Evolutionary conservation across 306 rosid genomes (phyloP).

Genomic region (Adenanthera pavonina): DNA sequence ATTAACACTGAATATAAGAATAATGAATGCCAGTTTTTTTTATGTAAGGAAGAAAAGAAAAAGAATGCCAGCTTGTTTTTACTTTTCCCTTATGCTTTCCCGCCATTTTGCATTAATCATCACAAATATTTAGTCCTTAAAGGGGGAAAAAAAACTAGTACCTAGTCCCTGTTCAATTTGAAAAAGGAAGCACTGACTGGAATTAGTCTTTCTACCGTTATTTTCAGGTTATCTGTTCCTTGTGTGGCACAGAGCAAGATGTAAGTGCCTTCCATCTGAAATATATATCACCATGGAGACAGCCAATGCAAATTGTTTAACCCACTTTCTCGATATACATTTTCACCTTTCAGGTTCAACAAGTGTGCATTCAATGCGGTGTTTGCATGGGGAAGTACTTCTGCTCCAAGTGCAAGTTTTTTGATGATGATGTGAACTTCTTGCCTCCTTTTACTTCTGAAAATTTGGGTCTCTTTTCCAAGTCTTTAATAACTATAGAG

Average conservation of each 20-base stretch:
- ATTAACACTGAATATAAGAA: neutral
- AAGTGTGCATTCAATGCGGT: conserved; percentile 71
- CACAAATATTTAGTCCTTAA: neutral
- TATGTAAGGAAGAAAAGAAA: neutral
- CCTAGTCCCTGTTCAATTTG: conserved; percentile 10
- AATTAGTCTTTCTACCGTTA: conserved; percentile 29
- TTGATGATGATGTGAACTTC: conserved; percentile 68
- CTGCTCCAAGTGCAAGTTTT: conserved; percentile 79
- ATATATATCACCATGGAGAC: neutral
- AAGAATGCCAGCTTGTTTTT: neutral
- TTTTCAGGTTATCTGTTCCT: conserved; percentile 72
- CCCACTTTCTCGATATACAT: neutral
- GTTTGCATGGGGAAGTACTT: conserved; percentile 84
- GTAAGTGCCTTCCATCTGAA: conserved; percentile 41
- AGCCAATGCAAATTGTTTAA: neutral
- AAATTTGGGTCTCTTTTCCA: neutral
- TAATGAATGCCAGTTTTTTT: neutral
- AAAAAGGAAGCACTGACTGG: conserved; percentile 23
- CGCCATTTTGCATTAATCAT: neutral
- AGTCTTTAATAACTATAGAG: neutral
- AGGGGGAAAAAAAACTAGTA: neutral
- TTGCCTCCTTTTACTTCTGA: conserved; percentile 27
- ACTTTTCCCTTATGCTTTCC: neutral
- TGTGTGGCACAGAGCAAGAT: conserved; percentile 84
- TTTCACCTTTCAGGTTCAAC: conserved; percentile 65